Evolutionary conservation across 805 yeast species (phyloP).

Genomic region (Hanseniaspora opuntiae): DNA sequence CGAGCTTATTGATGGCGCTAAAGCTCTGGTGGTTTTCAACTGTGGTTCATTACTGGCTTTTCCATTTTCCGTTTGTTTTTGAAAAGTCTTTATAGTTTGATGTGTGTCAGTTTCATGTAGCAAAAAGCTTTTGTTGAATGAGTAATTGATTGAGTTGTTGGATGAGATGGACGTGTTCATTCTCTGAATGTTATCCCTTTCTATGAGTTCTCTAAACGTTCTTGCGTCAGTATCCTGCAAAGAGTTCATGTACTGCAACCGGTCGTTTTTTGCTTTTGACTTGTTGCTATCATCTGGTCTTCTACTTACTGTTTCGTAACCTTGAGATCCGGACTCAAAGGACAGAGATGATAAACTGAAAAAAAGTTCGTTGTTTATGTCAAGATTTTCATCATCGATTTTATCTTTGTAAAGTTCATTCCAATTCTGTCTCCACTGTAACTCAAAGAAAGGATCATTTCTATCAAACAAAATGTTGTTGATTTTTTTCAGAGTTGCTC

Average conservation of each 20-base stretch:
- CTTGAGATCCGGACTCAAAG: not conserved
- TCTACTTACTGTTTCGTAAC: not conserved
- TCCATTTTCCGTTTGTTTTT: not conserved
- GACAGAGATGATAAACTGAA: not conserved
- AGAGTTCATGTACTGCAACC: not conserved
- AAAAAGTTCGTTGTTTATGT: not conserved
- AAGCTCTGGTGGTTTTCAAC: not conserved
- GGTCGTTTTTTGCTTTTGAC: not conserved
- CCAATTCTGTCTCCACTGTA: constrained; percentile 9
- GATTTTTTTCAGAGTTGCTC: constrained; percentile 38
- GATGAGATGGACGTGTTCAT: not conserved
- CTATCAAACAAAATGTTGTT: constrained; percentile 28
- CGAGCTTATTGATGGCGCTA: not conserved
- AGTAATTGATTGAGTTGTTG: not conserved
- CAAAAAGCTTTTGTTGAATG: constrained; percentile 2
- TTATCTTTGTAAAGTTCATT: constrained; percentile 1
- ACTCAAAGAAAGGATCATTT: constrained; percentile 13
- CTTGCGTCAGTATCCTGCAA: not conserved
- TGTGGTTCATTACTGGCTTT: not conserved
- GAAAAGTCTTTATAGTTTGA: not conserved
- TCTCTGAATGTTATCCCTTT: not conserved
- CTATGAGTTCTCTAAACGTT: not conserved
- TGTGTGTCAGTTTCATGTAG: not conserved
- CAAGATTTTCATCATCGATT: constrained; percentile 9
- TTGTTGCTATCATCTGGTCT: not conserved